These are phyloP conservation scores for Stereocaulon alpinum DNA, from an alignment of 495 filamentous ascomycete species.

Conservation along the genomic window DNA sequence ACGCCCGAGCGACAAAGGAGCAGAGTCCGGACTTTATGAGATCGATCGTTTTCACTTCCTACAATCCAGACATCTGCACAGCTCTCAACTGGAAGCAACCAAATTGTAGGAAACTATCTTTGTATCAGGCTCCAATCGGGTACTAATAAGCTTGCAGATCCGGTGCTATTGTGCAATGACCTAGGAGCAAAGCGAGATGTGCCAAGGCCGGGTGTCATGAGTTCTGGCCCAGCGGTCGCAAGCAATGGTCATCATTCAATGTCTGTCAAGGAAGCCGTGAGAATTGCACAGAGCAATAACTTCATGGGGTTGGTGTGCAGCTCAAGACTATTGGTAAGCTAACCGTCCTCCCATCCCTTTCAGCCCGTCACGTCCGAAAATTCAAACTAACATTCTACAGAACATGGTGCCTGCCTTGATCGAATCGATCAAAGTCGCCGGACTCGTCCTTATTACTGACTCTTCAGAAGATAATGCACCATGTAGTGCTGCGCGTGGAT, in stretches of 20 bases:
- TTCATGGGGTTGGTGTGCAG: constrained; percentile 95
- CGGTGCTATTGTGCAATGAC: constrained; percentile 89
- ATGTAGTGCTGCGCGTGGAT: constrained; percentile 32
- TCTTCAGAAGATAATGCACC: constrained; percentile 44
- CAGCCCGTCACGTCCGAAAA: neutral
- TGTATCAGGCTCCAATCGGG: neutral
- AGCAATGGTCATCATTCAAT: constrained; percentile 61
- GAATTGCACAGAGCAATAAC: constrained; percentile 90
- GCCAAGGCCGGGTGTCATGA: constrained; percentile 34
- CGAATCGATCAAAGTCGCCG: constrained; percentile 86
- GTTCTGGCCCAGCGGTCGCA: constrained; percentile 35
- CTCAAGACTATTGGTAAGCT: constrained; percentile 71
- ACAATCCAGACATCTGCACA: constrained; percentile 79
- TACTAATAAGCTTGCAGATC: constrained; percentile 41
- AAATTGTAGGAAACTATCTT: constrained; percentile 59
- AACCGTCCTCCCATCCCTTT: neutral
- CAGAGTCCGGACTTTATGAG: constrained; percentile 57
- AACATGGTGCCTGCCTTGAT: constrained; percentile 86
- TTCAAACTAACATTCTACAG: constrained; percentile 34
- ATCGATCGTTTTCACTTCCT: constrained; percentile 85
- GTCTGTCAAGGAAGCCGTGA: constrained; percentile 88
- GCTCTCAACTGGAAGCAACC: constrained; percentile 98
- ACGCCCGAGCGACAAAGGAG: constrained; percentile 67
- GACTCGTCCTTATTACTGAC: constrained; percentile 86
- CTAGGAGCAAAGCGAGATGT: constrained; percentile 50